Evolutionary conservation across 176 grass and related monocot species (phyloP).

Genomic region (Rhynchospora breviuscula): DNA sequence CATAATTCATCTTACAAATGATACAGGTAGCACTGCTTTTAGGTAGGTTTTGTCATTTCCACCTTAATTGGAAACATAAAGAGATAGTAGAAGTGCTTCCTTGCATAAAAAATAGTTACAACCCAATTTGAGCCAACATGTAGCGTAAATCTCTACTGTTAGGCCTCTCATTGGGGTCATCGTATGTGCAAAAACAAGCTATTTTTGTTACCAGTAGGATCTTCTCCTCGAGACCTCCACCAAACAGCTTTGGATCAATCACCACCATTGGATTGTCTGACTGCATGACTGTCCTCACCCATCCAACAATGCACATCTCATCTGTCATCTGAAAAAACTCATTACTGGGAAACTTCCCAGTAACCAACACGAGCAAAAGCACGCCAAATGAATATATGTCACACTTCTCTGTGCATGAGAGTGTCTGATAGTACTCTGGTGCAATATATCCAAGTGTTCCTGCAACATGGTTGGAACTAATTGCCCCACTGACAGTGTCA

Average conservation of each 20-base stretch:
- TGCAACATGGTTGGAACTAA: conserved; percentile 42
- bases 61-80: background rate
- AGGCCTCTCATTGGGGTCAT: conserved; percentile 53
- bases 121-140: conserved; percentile 58
- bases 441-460: conserved; percentile 79
- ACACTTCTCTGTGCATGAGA: conserved; percentile 60
- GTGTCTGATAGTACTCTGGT: conserved; percentile 75
- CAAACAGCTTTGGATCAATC: conserved; percentile 43
- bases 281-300: conserved; percentile 41
- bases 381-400: conserved; percentile 86
- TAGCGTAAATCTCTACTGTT: conserved; percentile 43
- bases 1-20: background rate
- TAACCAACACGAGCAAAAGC: conserved; percentile 65
- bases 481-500: conserved; percentile 31
- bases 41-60: background rate
- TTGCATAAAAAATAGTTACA: background rate
- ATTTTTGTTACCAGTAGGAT: conserved; percentile 55
- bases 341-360: conserved; percentile 60
- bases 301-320: conserved; percentile 44
- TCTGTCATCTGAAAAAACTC: conserved; percentile 51
- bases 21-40: background rate
- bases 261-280: conserved; percentile 14
- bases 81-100: background rate
- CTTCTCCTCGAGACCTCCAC: conserved; percentile 49
- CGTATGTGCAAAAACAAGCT: conserved; percentile 56